These are phyloP conservation scores for Wickerhamiella parazyma DNA, from an alignment of 805 yeast species.

Conservation along the genomic window DNA sequence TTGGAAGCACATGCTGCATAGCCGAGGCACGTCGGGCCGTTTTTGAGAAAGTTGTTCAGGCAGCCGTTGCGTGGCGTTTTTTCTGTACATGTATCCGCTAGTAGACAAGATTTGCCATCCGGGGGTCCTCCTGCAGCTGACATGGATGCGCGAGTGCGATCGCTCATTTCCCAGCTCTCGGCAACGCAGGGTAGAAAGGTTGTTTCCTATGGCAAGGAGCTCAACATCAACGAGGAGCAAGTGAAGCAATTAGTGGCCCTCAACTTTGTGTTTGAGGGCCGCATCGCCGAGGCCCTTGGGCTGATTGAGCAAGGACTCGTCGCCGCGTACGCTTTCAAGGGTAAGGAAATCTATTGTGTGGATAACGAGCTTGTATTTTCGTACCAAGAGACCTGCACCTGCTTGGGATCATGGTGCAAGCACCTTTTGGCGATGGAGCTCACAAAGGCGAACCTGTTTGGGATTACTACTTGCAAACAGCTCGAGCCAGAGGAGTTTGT, in stretches of 20 bases:
- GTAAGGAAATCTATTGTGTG: background rate
- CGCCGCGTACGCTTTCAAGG: background rate
- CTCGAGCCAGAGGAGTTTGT: slow-evolving; percentile 29
- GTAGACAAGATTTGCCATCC: too few species aligned
- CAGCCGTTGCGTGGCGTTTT: too few species aligned
- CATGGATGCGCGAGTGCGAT: background rate
- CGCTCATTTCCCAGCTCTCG: background rate
- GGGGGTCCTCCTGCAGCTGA: background rate
- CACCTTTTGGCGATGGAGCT: background rate
- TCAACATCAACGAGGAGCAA: slow-evolving; percentile 1
- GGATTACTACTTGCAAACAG: slow-evolving; percentile 27
- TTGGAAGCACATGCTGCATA: background rate
- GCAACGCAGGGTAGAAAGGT: background rate
- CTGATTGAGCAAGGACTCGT: background rate
- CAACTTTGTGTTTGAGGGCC: slow-evolving; percentile 5
- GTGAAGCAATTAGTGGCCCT: slow-evolving; percentile 1
- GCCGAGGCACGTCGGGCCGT: too few species aligned
- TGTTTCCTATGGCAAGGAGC: slow-evolving; percentile 2
- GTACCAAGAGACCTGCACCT: background rate
- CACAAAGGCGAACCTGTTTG: background rate
- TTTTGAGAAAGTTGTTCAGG: too few species aligned
- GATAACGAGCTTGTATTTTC: background rate
- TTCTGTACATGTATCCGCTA: too few species aligned
- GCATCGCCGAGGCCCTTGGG: slow-evolving; percentile 1
- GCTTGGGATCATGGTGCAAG: background rate